Percentiles rank a stretch among this genome's conserved stretches.
Evolutionary conservation across 1,139 yeast species (phyloP).

Genomic region (Ogataea hybrid): DNA sequence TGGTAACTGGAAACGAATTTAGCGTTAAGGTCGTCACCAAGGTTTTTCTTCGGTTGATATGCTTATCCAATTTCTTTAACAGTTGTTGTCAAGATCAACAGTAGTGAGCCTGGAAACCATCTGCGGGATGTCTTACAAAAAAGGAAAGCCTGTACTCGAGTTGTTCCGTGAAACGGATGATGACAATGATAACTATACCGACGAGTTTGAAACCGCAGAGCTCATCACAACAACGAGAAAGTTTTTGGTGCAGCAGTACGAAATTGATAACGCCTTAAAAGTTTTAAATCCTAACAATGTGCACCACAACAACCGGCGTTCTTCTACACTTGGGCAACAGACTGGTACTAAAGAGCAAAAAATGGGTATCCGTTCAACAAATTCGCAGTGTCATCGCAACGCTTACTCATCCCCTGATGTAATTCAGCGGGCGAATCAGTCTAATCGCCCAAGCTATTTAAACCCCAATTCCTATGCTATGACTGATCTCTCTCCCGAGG

Average conservation of each 20-base stretch:
- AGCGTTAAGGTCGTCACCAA: slow-evolving; percentile 5
- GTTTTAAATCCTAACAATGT: slow-evolving; percentile 11
- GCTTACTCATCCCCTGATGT: background rate
- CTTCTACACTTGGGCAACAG: slow-evolving; percentile 11
- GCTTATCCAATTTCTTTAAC: background rate
- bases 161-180: slow-evolving; percentile 11
- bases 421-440: background rate
- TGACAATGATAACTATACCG: slow-evolving; percentile 11
- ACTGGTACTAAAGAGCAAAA: slow-evolving; percentile 1
- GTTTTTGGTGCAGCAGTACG: slow-evolving; percentile 8
- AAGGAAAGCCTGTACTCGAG: slow-evolving; percentile 7
- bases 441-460: slow-evolving; percentile 2
- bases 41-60: slow-evolving; percentile 6
- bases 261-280: slow-evolving; percentile 10
- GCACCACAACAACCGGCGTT: slow-evolving; percentile 13
- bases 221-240: slow-evolving; percentile 7
- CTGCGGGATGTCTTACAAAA: slow-evolving; percentile 9
- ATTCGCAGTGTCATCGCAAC: slow-evolving; percentile 4
- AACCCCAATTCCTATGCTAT: slow-evolving; percentile 8
- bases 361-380: slow-evolving; percentile 7
- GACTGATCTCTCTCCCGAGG: slow-evolving; percentile 20
- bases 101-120: slow-evolving; percentile 2
- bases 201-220: slow-evolving; percentile 11
- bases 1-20: background rate
- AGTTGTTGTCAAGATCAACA: slow-evolving; percentile 7